A percentile compares a stretch with the other conserved stretches of the same genome.
phyloP scores from a whole-genome alignment of 1,284 basidiomycete genomes.

The Ganoderma leucocontextum region DNA sequence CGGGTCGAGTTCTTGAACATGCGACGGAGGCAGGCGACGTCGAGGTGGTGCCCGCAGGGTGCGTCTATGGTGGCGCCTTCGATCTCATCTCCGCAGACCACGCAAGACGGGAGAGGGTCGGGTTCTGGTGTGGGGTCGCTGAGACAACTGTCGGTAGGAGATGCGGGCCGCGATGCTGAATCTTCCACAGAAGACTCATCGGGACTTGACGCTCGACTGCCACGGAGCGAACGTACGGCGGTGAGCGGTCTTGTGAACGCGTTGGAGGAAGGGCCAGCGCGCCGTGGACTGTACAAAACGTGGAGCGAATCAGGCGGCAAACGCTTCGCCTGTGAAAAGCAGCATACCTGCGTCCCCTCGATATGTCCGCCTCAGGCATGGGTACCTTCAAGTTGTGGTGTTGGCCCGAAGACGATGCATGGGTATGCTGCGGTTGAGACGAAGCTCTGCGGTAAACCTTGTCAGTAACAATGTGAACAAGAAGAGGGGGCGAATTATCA shows the following conservation, averaged over 20 bases:
- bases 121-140: not conserved
- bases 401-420: not conserved
- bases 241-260: not conserved
- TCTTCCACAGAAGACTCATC: not conserved
- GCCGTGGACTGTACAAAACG: not conserved
- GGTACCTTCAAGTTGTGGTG: not conserved
- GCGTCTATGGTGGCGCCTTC: conserved; percentile 11
- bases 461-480: not conserved
- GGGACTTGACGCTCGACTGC: not conserved
- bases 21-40: conserved; percentile 27
- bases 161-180: not conserved
- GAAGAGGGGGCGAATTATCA: too few species aligned
- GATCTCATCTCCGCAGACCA: conserved; percentile 28
- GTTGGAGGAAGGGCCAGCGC: not conserved
- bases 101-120: conserved; percentile 14
- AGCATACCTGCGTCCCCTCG: not conserved
- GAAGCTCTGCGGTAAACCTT: not conserved
- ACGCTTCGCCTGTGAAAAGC: not conserved
- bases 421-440: not conserved
- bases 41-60: conserved; percentile 32
- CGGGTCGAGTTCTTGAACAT: conserved; percentile 32
- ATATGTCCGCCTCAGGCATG: not conserved
- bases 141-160: not conserved
- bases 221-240: not conserved
- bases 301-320: not conserved